Percentiles rank a stretch among this genome's conserved stretches.
Conservation (phyloP, 2,329 filamentous ascomycete species). For the Botryotinia narcissicola region DNA sequence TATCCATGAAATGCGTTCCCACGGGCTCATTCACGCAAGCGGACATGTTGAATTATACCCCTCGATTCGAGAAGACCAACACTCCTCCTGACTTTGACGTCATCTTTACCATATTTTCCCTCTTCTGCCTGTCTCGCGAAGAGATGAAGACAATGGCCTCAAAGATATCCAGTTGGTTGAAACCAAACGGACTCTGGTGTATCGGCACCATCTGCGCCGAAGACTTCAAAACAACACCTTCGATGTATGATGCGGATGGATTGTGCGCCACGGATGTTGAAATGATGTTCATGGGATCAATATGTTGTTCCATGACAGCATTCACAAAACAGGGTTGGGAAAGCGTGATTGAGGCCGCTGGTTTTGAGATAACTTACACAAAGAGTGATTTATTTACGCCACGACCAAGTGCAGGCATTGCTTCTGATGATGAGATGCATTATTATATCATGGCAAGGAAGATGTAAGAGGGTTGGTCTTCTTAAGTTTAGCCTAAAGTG, state of each 20-base stretch:
- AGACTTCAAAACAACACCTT: slow-evolving; percentile 7
- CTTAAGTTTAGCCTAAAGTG: background rate
- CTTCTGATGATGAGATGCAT: slow-evolving; percentile 16
- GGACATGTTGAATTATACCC: slow-evolving; percentile 25
- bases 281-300: slow-evolving; percentile 27
- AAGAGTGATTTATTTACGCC: slow-evolving; percentile 13
- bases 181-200: slow-evolving; percentile 23
- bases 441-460: slow-evolving; percentile 17
- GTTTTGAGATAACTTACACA: slow-evolving; percentile 17
- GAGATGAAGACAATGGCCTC: slow-evolving; percentile 21
- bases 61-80: background rate
- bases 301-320: slow-evolving; percentile 7
- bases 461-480: background rate
- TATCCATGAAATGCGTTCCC: slow-evolving; percentile 21
- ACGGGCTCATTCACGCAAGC: slow-evolving; percentile 23
- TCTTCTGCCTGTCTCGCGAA: slow-evolving; percentile 24
- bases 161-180: slow-evolving; percentile 26
- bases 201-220: slow-evolving; percentile 24
- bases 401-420: background rate
- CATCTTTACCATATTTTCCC: slow-evolving; percentile 23
- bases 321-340: slow-evolving; percentile 21
- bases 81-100: slow-evolving; percentile 16
- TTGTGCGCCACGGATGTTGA: slow-evolving; percentile 22
- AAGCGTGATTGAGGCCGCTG: slow-evolving; percentile 3
- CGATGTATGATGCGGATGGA: slow-evolving; percentile 23